A percentile compares a stretch with the other conserved stretches of the same genome.
Conservation (phyloP, 192 early-diverging fungal genomes). For the Backusella parvicylindrica region DNA sequence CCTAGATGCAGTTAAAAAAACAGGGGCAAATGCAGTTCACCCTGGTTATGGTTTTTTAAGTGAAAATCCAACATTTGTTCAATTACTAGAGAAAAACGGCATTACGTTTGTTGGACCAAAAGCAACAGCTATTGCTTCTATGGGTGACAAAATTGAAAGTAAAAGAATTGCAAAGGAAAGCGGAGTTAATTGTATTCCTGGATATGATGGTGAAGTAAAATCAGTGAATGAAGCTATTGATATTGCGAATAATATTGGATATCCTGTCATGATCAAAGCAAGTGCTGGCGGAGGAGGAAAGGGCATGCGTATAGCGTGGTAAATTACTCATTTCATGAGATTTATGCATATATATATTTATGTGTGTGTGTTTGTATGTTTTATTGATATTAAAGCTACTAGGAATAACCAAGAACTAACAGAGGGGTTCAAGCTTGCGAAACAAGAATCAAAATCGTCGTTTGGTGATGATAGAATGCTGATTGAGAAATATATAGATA, state of each 20-base stretch:
- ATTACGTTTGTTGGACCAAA: conserved; percentile 74
- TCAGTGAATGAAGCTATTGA: conserved; percentile 71
- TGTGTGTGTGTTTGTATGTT: too few species aligned
- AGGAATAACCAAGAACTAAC: conserved; percentile 57
- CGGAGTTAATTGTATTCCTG: conserved; percentile 80
- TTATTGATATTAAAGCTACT: too few species aligned
- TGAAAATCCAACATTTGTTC: conserved; percentile 85
- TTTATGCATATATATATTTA: background rate
- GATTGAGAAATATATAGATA: conserved; percentile 90
- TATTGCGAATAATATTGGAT: conserved; percentile 67
- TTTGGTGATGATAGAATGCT: conserved; percentile 90
- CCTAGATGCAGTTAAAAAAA: conserved; percentile 66
- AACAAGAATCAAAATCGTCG: conserved; percentile 73
- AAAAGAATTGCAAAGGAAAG: conserved; percentile 72
- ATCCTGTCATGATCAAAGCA: conserved; percentile 85
- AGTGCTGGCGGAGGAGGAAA: conserved; percentile 82
- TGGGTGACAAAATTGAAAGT: conserved; percentile 82
- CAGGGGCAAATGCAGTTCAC: conserved; percentile 90
- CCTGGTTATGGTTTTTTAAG: conserved; percentile 95
- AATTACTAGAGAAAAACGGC: conserved; percentile 66
- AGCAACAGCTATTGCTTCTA: conserved; percentile 63
- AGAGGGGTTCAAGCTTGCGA: conserved; percentile 78
- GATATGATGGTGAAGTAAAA: conserved; percentile 79
- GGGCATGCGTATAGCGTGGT: conserved; percentile 80
- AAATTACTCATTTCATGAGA: background rate